These are phyloP conservation scores for Trichosporon ovoides DNA, from an alignment of 1,284 basidiomycete species.

Conservation along the genomic window DNA sequence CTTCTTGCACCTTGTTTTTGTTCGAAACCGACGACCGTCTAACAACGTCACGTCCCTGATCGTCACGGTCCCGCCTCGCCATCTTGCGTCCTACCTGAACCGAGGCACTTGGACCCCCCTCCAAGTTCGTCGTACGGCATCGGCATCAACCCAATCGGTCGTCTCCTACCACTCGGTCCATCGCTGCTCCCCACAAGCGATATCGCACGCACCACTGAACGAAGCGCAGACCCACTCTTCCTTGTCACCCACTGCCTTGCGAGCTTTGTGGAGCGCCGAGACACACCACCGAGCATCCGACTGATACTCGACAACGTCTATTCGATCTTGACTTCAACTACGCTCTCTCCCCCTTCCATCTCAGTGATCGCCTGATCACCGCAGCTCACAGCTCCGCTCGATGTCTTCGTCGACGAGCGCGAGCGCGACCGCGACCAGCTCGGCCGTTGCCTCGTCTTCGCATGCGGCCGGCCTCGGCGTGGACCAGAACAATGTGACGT, in stretches of 20 bases:
- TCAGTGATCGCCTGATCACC: not conserved
- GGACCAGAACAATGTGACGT: constrained; percentile 26
- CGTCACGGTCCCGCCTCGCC: not conserved
- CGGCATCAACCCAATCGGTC: not conserved
- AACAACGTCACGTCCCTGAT: not conserved
- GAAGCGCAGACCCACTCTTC: too few species aligned
- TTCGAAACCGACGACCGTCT: not conserved
- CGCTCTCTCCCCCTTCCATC: too few species aligned
- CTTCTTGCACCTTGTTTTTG: too few species aligned
- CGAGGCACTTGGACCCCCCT: not conserved
- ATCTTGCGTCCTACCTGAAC: not conserved
- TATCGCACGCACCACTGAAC: too few species aligned
- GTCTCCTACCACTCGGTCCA: not conserved
- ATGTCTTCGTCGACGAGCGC: not conserved
- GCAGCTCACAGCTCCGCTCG: not conserved
- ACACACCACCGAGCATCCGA: too few species aligned
- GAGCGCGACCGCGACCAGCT: not conserved
- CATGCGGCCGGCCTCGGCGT: not conserved
- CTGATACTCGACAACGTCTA: too few species aligned
- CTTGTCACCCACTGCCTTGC: too few species aligned
- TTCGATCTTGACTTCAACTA: too few species aligned
- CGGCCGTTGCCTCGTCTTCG: not conserved
- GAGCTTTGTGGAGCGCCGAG: too few species aligned
- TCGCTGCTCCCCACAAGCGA: not conserved
- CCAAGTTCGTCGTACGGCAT: not conserved